Percentiles rank a stretch among this genome's conserved stretches.
Conservation (phyloP, 371 early-diverging fungal genomes). For the Funneliformis caledonium region DNA sequence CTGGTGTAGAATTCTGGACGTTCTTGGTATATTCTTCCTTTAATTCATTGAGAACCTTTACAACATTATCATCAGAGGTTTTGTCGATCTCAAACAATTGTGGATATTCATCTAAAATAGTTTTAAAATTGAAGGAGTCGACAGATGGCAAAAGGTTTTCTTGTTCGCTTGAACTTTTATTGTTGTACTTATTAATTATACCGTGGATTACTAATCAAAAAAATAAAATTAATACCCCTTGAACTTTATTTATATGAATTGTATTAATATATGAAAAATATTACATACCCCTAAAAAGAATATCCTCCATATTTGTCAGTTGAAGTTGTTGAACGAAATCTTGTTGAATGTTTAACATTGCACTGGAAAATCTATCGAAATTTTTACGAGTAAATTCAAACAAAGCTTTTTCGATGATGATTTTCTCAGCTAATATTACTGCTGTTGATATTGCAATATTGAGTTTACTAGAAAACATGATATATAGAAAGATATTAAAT, state of each 20-base stretch:
- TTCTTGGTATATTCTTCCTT: background rate
- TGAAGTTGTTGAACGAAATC: background rate
- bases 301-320: background rate
- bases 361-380: background rate
- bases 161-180: background rate
- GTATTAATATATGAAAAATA: background rate
- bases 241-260: too few species aligned
- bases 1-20: background rate
- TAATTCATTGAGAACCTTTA: background rate
- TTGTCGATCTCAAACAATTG: background rate
- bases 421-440: background rate
- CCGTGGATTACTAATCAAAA: background rate
- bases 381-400: background rate
- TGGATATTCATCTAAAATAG: background rate
- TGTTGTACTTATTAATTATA: background rate
- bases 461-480: background rate
- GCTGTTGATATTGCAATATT: background rate
- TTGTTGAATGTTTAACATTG: background rate
- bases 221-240: too few species aligned
- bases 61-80: background rate
- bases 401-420: background rate
- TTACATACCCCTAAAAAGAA: background rate
- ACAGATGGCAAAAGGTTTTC: background rate
- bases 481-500: too few species aligned
- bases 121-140: background rate